phyloP scores from a whole-genome alignment of 179 eudicot genomes.

The Spinacia oleracea region DNA sequence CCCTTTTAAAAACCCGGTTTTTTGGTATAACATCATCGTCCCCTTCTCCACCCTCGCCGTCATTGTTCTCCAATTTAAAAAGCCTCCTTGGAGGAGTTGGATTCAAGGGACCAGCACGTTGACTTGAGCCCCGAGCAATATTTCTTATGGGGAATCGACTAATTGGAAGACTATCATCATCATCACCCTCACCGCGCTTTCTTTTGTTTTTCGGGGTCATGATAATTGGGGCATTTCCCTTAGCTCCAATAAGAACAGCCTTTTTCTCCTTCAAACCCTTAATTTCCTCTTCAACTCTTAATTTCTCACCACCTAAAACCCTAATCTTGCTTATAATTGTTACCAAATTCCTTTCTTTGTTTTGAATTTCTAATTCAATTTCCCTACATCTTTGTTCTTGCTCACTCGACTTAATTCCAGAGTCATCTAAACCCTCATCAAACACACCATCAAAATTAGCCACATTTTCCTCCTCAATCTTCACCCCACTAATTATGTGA shows the following conservation, averaged over 20 bases:
- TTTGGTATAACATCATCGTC: conserved; percentile 33
- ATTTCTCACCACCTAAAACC: conserved; percentile 34
- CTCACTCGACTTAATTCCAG: conserved; percentile 17
- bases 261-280: conserved; percentile 41
- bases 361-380: conserved; percentile 29
- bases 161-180: conserved; percentile 48
- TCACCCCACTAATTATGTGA: conserved; percentile 9
- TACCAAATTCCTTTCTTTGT: conserved; percentile 26
- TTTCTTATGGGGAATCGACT: conserved; percentile 33
- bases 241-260: conserved; percentile 29
- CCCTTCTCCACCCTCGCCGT: conserved; percentile 16
- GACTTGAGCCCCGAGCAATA: conserved; percentile 15
- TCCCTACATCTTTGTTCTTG: conserved; percentile 23
- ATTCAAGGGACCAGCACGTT: background rate
- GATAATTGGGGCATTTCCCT: background rate
- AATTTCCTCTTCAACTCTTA: conserved; percentile 36
- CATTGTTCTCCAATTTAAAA: conserved; percentile 6
- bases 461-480: conserved; percentile 12
- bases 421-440: background rate
- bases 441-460: conserved; percentile 2
- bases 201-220: conserved; percentile 28
- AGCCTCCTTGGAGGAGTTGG: conserved; percentile 20
- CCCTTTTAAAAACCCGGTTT: background rate
- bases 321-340: conserved; percentile 33
- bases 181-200: conserved; percentile 33